A percentile compares a stretch with the other conserved stretches of the same genome.
These are phyloP conservation scores for Carpinus viminea DNA, from an alignment of 306 rosid species.

Conservation along the genomic window DNA sequence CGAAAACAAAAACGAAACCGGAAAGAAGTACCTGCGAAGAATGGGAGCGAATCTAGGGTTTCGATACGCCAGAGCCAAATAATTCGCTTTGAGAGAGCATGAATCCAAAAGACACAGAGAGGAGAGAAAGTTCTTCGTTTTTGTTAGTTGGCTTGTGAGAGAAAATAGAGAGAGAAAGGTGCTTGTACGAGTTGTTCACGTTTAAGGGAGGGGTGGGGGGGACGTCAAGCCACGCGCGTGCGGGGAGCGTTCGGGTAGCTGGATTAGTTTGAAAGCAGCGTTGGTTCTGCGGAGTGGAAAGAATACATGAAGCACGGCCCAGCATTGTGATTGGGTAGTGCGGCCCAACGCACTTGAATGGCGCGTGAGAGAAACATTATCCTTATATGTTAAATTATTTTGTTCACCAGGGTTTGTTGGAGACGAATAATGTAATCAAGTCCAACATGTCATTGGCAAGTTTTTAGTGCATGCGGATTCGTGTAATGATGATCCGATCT, in stretches of 20 bases:
- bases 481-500: neutral
- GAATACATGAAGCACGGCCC: constrained; percentile 39
- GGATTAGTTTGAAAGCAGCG: constrained; percentile 28
- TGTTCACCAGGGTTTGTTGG: neutral
- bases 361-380: constrained; percentile 33
- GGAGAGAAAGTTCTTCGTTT: constrained; percentile 38
- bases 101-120: constrained; percentile 41
- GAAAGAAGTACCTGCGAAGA: constrained; percentile 40
- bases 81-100: constrained; percentile 39
- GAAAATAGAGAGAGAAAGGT: constrained; percentile 39
- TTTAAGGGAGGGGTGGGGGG: constrained; percentile 24
- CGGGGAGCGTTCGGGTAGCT: constrained; percentile 20
- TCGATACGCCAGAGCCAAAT: constrained; percentile 36
- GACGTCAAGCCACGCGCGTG: constrained; percentile 27
- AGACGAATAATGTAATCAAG: constrained; percentile 13
- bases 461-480: neutral
- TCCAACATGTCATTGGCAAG: constrained; percentile 28
- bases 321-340: constrained; percentile 35
- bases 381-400: constrained; percentile 8
- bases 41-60: constrained; percentile 62
- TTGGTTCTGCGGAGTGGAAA: constrained; percentile 40
- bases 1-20: constrained; percentile 34
- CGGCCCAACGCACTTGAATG: neutral
- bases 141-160: constrained; percentile 49
- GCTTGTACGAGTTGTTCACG: constrained; percentile 54